Conservation (phyloP, 352 stramenopile genomes). For the Phytophthora cactorum region DNA sequence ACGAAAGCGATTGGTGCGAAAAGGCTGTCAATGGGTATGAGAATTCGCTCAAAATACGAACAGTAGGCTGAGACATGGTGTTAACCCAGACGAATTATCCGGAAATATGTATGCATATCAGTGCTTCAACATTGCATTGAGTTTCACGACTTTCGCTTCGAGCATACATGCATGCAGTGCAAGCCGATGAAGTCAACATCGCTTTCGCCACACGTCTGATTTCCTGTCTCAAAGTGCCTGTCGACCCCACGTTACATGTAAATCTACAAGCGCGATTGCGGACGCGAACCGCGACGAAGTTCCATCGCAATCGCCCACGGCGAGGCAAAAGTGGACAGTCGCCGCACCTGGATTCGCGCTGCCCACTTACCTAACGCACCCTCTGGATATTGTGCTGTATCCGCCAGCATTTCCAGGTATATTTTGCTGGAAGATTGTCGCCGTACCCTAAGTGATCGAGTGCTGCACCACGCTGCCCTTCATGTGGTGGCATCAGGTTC, state of each 20-base stretch:
- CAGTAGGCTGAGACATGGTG: neutral
- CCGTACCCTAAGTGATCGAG: neutral
- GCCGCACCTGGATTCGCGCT: neutral
- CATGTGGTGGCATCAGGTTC: neutral
- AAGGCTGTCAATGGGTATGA: neutral
- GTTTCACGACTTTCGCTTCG: neutral
- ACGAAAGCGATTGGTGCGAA: no score
- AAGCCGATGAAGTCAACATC: slow-evolving; percentile 2
- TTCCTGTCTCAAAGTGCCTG: slow-evolving; percentile 28
- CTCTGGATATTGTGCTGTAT: neutral
- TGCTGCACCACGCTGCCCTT: neutral
- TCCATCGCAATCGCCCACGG: neutral
- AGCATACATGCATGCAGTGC: slow-evolving; percentile 3
- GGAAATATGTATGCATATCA: neutral
- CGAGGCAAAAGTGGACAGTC: slow-evolving; percentile 2
- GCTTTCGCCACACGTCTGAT: slow-evolving; percentile 28
- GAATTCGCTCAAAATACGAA: neutral
- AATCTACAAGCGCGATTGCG: slow-evolving; percentile 6
- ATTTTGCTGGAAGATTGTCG: neutral
- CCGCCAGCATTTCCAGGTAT: neutral
- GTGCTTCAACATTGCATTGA: neutral
- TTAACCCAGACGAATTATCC: neutral
- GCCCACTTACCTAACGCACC: neutral
- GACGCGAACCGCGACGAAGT: neutral
- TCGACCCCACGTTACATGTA: neutral